Conservation (phyloP, 2,329 filamentous ascomycete species). For the Neobulgaria alba region DNA sequence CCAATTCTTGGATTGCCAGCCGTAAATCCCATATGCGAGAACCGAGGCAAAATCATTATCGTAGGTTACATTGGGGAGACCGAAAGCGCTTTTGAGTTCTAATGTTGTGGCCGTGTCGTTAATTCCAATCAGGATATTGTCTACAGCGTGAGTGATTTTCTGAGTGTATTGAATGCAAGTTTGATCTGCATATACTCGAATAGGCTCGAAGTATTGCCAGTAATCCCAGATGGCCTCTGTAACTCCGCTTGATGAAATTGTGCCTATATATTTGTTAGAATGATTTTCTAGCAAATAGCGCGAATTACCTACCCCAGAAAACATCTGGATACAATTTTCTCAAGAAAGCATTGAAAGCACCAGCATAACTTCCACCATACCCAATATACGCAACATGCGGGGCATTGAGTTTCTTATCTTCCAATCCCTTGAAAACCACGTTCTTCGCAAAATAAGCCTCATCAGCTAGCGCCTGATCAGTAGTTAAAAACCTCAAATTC, state of each 20-base stretch:
- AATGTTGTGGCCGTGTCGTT: conserved; percentile 33
- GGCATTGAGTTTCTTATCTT: conserved; percentile 58
- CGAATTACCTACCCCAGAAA: conserved; percentile 61
- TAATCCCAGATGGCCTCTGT: conserved; percentile 71
- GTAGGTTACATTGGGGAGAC: conserved; percentile 35
- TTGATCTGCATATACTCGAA: conserved; percentile 45
- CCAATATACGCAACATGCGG: conserved; percentile 61
- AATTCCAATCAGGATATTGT: conserved; percentile 45
- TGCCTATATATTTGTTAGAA: conserved; percentile 27
- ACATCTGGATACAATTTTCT: conserved; percentile 69
- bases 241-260: conserved; percentile 74
- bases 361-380: conserved; percentile 80
- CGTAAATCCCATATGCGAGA: conserved; percentile 35
- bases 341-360: conserved; percentile 68
- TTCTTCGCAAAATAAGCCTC: conserved; percentile 72
- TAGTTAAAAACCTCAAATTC: conserved; percentile 73
- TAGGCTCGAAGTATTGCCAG: conserved; percentile 55
- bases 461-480: conserved; percentile 75
- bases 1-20: conserved; percentile 52
- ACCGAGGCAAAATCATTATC: conserved; percentile 43
- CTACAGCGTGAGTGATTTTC: conserved; percentile 48
- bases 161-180: conserved; percentile 59
- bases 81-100: conserved; percentile 45
- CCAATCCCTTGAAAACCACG: conserved; percentile 60
- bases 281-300: not conserved